Evolutionary conservation across 1,284 basidiomycete genomes (phyloP), one percentile per base, ranked within the genome.

Genomic region (Bjerkandera adusta): DNA sequence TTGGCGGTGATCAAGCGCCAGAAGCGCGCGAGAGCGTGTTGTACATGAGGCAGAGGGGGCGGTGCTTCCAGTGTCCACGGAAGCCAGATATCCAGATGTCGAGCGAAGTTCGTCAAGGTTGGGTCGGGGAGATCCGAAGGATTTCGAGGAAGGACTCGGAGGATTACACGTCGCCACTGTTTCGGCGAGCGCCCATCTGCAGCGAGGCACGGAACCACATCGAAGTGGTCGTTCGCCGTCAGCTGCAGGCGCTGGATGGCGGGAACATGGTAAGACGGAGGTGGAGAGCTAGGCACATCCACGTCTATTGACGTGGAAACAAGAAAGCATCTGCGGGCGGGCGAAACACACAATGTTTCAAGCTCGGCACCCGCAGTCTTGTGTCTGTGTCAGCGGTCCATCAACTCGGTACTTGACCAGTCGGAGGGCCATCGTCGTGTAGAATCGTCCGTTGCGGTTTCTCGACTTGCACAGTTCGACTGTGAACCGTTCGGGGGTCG

Each of bases 191-290:
- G 63, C 53, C 50, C 45, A 44, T 42, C 43, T 34, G 48, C 50
- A 51, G 57, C 78, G 76, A 81, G 75, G 73, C 74, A 82, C 80
- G 79, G 69, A 77, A 81, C 81, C 81, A 76, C 84, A 85, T 58
- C 64, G 49, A 87, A 85, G 83, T 77, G 81, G 80, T 83, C 81
- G 80, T 83, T 48, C 79, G 73, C 76, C 61, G 47, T 59, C 57
- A 58, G 54, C 57, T 47, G 47, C 42, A 35, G 48, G 79, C 74
- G 72, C 68, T 69, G 71, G 65, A 69, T 75, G 70, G 78, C 74
- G 70, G 63, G 66, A 77, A 68, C 62, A 63, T 56, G 69, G 75
- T 69, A 48, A 59, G 77, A 73, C 50, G 75, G 75, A 20, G 38
- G 41, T 21, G 8, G 49, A 32, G 39, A 25, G 26, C 18, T 15